Base-by-base conservation (phyloP, 2,329 filamentous ascomycete genomes). In the Arthrobotrys sphaeroides region DNA sequence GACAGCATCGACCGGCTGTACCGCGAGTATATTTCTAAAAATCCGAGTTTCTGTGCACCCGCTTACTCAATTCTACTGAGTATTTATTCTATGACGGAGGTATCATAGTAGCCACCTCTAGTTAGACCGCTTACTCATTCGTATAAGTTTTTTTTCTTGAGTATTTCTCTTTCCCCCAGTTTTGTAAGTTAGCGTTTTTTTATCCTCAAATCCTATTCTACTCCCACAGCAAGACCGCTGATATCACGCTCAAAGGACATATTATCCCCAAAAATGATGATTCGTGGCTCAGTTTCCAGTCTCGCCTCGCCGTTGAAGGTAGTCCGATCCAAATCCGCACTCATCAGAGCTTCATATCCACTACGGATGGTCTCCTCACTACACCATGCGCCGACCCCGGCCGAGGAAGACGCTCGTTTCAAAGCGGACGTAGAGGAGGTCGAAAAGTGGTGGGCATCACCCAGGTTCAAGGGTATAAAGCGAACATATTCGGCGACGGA, bases 401-500 rank as follows among this genome's bases (percentile, higher is more conserved):
- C 77, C 5, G 72, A 80, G 16, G 95, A 98, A 83, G 93, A 98
- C 83, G 89, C 89, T 0, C 86, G 97, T 0, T 96, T 94, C 82
- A 88, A 94, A 43, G 88, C 91, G 77, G 92, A 97, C 82, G 86
- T 98, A 61, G 87, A 90, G 80, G 90, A 95, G 80, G 93, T 98
- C 10, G 89, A 94, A 82, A 87, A 90, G 26, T 98, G 94, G 95
- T 99, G 94, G 94, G 87, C 88, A 18, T 90, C 90, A 42, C 90
- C 92, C 5, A 89, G 95, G 68, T 99, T 89, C 82, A 87, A 90
- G 78, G 94, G 92, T 74, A 97, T 98, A 85, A 95, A 91, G 85
- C 88, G 95, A 49, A 93, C 94, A 9, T 99, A 98, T 82, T 91
- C 90, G 16, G 91, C 93, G 0, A 91, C 90, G 80, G 94, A 97